Percentiles rank a stretch among this genome's conserved stretches.
phyloP scores from a whole-genome alignment of 441 rosid genomes.

The Gossypium gossypioides region DNA sequence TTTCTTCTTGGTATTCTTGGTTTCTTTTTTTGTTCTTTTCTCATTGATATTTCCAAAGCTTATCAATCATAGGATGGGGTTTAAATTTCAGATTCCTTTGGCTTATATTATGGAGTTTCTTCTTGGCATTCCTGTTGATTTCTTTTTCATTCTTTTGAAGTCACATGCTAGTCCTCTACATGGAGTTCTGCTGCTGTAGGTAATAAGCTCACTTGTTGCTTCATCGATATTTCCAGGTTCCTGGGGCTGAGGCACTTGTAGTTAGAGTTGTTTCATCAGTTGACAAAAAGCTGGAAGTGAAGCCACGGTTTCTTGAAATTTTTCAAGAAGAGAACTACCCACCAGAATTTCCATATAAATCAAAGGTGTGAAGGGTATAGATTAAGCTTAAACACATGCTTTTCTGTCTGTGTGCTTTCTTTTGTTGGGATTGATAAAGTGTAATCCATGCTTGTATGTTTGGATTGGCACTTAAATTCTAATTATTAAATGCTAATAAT shows the following conservation, averaged over 20 bases:
- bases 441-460: neutral
- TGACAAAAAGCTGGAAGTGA: slow-evolving; percentile 97
- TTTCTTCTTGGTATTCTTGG: neutral
- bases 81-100: too few relatives aligned
- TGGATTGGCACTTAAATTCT: neutral
- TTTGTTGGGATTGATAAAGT: neutral
- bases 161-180: neutral
- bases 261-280: slow-evolving; percentile 97
- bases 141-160: neutral
- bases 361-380: slow-evolving; percentile 52
- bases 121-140: neutral
- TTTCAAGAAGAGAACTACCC: slow-evolving; percentile 93
- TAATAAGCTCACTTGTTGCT: neutral
- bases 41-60: too few relatives aligned
- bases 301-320: slow-evolving; percentile 82
- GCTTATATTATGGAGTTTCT: too few relatives aligned
- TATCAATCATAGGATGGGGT: too few relatives aligned
- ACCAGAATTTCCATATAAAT: slow-evolving; percentile 84
- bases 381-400: slow-evolving; percentile 3
- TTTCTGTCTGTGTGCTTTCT: neutral
- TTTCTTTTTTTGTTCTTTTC: too few relatives aligned
- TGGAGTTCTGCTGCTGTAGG: neutral
- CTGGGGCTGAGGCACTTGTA: slow-evolving; percentile 92
- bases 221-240: slow-evolving; percentile 46
- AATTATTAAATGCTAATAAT: slow-evolving; percentile 3